A percentile compares a stretch with the other conserved stretches of the same genome.
phyloP scores from a whole-genome alignment of 2,329 filamentous ascomycete genomes.

The Diaporthe citriasiana region DNA sequence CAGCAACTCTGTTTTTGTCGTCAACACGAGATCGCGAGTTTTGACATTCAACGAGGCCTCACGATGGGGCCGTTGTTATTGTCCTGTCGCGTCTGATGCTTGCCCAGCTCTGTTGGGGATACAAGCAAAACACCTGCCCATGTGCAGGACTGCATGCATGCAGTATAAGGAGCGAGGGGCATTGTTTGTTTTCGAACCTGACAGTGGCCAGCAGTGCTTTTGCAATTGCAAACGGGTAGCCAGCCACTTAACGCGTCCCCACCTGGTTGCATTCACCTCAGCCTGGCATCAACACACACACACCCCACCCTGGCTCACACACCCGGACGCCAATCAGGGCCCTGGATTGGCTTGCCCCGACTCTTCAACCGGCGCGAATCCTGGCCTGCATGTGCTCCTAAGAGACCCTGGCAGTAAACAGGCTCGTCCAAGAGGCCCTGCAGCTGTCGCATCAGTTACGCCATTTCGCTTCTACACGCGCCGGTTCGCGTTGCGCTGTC shows the following conservation, averaged over 20 bases:
- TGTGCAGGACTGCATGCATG: conserved; percentile 12
- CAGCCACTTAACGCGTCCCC: conserved; percentile 35
- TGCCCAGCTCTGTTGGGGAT: conserved; percentile 1
- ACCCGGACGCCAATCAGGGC: conserved; percentile 15
- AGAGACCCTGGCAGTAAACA: conserved; percentile 16
- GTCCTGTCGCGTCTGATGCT: conserved; percentile 36
- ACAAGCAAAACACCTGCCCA: conserved; percentile 9
- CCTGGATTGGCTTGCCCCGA: not conserved
- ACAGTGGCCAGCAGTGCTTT: conserved; percentile 15
- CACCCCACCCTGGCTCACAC: not conserved
- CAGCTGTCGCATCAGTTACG: conserved; percentile 4
- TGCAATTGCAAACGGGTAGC: conserved; percentile 22
- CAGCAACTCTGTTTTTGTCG: not conserved
- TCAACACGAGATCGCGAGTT: conserved; percentile 24
- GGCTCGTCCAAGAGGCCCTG: conserved; percentile 9
- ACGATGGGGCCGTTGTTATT: conserved; percentile 35
- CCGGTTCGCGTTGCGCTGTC: conserved; percentile 33
- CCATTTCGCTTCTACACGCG: conserved; percentile 5
- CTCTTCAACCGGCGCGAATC: conserved; percentile 27
- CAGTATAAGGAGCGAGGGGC: conserved; percentile 23
- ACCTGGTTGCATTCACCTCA: conserved; percentile 21
- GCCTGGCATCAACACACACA: conserved; percentile 8
- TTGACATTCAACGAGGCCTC: conserved; percentile 19
- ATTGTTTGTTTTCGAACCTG: conserved; percentile 39
- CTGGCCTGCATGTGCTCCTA: conserved; percentile 7